Evolutionary conservation across 345 rosid species (phyloP), one percentile per base, ranked within the genome.

Genomic region (Lumnitzera littorea): DNA sequence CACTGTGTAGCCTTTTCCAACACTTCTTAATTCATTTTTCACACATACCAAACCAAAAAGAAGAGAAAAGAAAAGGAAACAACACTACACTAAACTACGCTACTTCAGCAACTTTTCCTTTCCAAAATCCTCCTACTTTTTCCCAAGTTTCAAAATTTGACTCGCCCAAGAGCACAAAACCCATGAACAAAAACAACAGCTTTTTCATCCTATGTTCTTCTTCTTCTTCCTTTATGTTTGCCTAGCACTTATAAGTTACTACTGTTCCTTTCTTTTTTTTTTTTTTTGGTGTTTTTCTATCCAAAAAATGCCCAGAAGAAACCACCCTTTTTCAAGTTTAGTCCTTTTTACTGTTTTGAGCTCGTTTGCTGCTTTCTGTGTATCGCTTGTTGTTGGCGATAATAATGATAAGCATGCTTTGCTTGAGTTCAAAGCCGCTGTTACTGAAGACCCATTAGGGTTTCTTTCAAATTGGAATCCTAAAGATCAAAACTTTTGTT

Each of bases 391-490:
- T 17, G 64, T 47, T 46, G 57, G 29, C 43, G 62, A 27, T 15
- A 61, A 14, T 17, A 64, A 50, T 50, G 86, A 78, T 47, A 74
- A 69, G 58, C 57, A 58, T 67, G 80, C 75, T 50, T 56, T 78
- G 54, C 64, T 78, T 24, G 54, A 63, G 61, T 62, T 78, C 63
- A 78, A 81, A 69, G 73, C 79, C 51, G 69, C 75, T 52, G 63
- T 81, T 24, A 63, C 65, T 50, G 67, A 50, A 16, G 86, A 81
- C 72, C 77, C 77, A 2, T 48, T 78, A 50, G 74, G 82, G 73
- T 69, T 81, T 36, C 71, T 81, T 49, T 70, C 81, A 14, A 65
- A 60, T 56, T 82, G 86, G 86, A 67, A 74, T 62, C 71, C 86
- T 46, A 58, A 61, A 13, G 86, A 78, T 61, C 50, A 46, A 24